Evolutionary conservation across 2,329 filamentous ascomycete species (phyloP), one percentile per base, ranked within the genome.

Genomic region (Chaetomiaceae sp.): DNA sequence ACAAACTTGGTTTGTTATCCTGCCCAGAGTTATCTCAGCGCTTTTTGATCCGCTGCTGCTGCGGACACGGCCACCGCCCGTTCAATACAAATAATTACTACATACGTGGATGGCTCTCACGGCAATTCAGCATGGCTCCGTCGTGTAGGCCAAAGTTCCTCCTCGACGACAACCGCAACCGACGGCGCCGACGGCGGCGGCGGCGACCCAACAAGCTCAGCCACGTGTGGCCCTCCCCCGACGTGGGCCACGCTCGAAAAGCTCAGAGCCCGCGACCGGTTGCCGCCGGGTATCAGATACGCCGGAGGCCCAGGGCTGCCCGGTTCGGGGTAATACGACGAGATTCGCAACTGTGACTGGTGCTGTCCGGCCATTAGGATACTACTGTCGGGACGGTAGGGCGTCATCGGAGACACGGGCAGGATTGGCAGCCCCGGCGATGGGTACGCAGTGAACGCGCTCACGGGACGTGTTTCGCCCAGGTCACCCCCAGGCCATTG

Each of bases 281-380:
- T 45, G 3, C 57, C 59, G 3, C 59, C 59, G 14, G 59, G 59
- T 25, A 61, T 58, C 54, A 61, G 42, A 40, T 53, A 61, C 1
- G 48, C 16, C 4, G 59, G 59, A 7, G 57, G 50, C 2, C 43
- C 33, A 7, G 53, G 53, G 20, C 44, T 52, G 21, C 16, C 11
- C n/a, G 30, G 5, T 42, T 30, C 9, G 3, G 46, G 45, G 14
- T 53, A 50, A 13, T 47, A 49, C 3, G 48, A 45, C 20, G 55
- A 29, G 9, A 38, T 23, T 4, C 29, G 47, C 29, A 27, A 29
- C 3, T 11, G 47, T 21, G 47, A 10, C 18, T 32, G 33, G 1
- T 40, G 27, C 7, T 45, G 47, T 29, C 14, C 36, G 3, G 43
- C 37, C 32, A 14, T 23, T 11, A 38, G 16, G 37, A 53, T 30